These are phyloP conservation scores for Sambucus nigra DNA, from an alignment of 129 eudicot genomes.

Conservation along the genomic window DNA sequence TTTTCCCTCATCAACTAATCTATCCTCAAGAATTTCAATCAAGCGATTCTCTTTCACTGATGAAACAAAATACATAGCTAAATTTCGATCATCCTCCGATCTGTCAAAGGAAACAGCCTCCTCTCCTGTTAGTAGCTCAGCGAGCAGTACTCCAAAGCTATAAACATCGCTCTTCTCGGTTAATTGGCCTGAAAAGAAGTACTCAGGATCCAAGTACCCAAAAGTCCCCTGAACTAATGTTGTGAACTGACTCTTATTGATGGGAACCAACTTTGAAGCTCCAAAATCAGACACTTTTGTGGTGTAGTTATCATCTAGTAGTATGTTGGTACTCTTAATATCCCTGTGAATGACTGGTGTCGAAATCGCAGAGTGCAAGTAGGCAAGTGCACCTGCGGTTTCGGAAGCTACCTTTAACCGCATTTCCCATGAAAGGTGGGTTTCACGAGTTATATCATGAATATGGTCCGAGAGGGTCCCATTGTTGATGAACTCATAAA, in stretches of 20 bases:
- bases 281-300: conserved; percentile 6
- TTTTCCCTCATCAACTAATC: background rate
- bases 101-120: background rate
- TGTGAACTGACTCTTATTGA: background rate
- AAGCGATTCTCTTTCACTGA: background rate
- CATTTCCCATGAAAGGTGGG: conserved; percentile 1
- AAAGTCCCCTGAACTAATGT: background rate
- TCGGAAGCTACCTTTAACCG: conserved; percentile 9
- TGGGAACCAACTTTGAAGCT: background rate
- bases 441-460: background rate
- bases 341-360: conserved; percentile 11
- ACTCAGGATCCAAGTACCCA: conserved; percentile 6
- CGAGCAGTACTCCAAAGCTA: conserved; percentile 20
- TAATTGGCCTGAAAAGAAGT: background rate
- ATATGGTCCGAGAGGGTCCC: conserved; percentile 4
- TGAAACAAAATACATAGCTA: conserved; percentile 7
- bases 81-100: background rate
- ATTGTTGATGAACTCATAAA: conserved; percentile 12
- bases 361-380: conserved; percentile 13
- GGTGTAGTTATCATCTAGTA: background rate
- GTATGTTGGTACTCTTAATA: conserved; percentile 6
- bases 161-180: conserved; percentile 12
- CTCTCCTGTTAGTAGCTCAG: conserved; percentile 18
- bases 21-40: background rate
- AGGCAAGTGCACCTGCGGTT: conserved; percentile 1